These are phyloP conservation scores for Pestalotiopsis sp. DNA, from an alignment of 2,329 filamentous ascomycete species.

Conservation along the genomic window DNA sequence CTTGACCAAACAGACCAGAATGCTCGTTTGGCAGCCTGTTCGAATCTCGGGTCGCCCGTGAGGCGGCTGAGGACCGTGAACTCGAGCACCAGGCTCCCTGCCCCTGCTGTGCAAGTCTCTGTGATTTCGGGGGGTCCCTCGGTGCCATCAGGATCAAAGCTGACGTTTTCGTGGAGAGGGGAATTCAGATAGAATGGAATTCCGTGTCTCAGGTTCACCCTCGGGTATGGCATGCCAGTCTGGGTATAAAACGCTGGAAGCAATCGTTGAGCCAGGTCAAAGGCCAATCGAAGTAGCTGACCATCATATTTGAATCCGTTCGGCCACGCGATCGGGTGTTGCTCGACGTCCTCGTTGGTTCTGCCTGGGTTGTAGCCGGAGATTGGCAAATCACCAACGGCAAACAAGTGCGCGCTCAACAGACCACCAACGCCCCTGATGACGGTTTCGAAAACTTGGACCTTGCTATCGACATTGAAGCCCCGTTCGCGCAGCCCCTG, in stretches of 20 bases:
- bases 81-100: conserved; percentile 92
- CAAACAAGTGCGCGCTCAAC: conserved; percentile 91
- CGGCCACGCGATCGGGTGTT: conserved; percentile 68
- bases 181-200: conserved; percentile 93
- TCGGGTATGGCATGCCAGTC: conserved; percentile 91
- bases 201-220: conserved; percentile 88
- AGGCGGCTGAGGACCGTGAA: conserved; percentile 89
- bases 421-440: conserved; percentile 91
- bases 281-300: conserved; percentile 85
- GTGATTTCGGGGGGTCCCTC: conserved; percentile 71
- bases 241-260: conserved; percentile 90
- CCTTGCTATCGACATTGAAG: conserved; percentile 96
- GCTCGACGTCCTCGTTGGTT: conserved; percentile 46
- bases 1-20: conserved; percentile 98
- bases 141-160: conserved; percentile 41
- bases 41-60: conserved; percentile 85
- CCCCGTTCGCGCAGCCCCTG: conserved; percentile 75
- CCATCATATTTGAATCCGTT: conserved; percentile 84
- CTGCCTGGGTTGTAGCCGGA: conserved; percentile 67
- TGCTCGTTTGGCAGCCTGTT: conserved; percentile 84
- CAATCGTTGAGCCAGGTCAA: conserved; percentile 81
- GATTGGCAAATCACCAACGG: conserved; percentile 87
- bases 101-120: conserved; percentile 94
- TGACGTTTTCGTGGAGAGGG: conserved; percentile 66
- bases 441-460: conserved; percentile 97